Percentiles rank a stretch among this genome's conserved stretches.
These are phyloP conservation scores for Debaryomycetaceae sp. DNA, from an alignment of 1,139 yeast species.

Conservation along the genomic window DNA sequence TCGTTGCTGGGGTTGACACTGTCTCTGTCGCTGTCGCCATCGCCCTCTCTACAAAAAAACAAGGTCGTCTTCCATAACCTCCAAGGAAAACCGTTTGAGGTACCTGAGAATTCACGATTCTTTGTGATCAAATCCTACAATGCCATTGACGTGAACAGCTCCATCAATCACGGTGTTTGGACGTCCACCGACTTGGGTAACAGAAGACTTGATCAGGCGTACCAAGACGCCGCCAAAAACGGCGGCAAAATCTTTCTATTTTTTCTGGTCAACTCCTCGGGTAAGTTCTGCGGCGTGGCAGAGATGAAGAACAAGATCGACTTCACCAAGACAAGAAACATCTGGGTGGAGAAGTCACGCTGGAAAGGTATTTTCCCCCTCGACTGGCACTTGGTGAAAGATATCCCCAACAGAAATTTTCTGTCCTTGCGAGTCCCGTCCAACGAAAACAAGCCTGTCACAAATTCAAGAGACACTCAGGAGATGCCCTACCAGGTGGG, in stretches of 20 bases:
- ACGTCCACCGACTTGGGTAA: slow-evolving; percentile 59
- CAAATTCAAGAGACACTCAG: slow-evolving; percentile 61
- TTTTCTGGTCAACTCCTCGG: slow-evolving; percentile 59
- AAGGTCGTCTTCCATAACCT: slow-evolving; percentile 16
- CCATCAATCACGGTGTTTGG: slow-evolving; percentile 52
- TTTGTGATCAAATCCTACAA: slow-evolving; percentile 57
- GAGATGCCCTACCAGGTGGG: slow-evolving; percentile 47
- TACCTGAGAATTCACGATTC: slow-evolving; percentile 30
- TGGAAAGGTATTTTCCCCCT: slow-evolving; percentile 54
- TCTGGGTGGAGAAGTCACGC: slow-evolving; percentile 47
- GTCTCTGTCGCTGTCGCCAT: background rate
- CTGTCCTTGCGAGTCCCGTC: slow-evolving; percentile 41
- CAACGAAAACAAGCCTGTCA: slow-evolving; percentile 51
- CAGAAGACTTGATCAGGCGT: slow-evolving; percentile 39
- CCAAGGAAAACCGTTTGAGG: slow-evolving; percentile 17
- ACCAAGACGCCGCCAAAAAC: slow-evolving; percentile 11
- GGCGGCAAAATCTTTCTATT: slow-evolving; percentile 41
- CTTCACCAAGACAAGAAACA: slow-evolving; percentile 31
- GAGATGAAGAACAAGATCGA: slow-evolving; percentile 46
- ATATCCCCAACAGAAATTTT: slow-evolving; percentile 46
- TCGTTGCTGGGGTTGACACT: background rate
- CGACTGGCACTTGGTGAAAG: slow-evolving; percentile 50
- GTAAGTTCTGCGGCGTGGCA: slow-evolving; percentile 62
- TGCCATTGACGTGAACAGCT: slow-evolving; percentile 46
- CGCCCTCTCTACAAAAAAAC: background rate